Evolutionary conservation across 1,139 yeast species (phyloP), one percentile per base, ranked within the genome.

Genomic region (Debaryomyces sp.): DNA sequence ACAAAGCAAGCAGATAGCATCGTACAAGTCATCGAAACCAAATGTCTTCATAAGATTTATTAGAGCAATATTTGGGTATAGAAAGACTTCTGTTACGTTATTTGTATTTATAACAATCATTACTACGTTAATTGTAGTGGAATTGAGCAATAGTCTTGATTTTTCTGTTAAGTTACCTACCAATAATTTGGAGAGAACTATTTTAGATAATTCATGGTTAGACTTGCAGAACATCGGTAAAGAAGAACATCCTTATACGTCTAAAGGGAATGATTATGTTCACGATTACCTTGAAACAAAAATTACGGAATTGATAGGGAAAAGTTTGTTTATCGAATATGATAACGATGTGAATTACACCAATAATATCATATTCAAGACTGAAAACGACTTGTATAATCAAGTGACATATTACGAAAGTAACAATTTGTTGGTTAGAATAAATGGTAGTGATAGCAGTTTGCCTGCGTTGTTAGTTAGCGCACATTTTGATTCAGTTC

Each of bases 401-500:
- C 70, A 77, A 51, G 75, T 85, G 10, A 71, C 82, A 13, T 89
- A 88, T 67, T 89, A 81, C 62, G 97, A 91, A 63, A 84, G 94
- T 49, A 84, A 89, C 54, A 91, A 91, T 61, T 70, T 91, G 27
- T 59, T 89, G 47, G 96, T 85, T 3, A 82, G 86, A 59, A 67
- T 91, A 33, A 78, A 84, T 56, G 97, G 97, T 22, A 64, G 74
- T 9, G 70, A 85, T 49, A 66, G 77, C 0, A 56, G 69, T 0
- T 68, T 87, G 43, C 87, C 87, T 0, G 95, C 91, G 0, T 68
- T 90, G 4, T 70, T 92, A 43, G 62, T 92, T 4, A 87, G 96
- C 55, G 92, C 97, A 3, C 97, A 92, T 67, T 92, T 72, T 61
- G 97, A 92, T 68, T 84, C 95, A 7, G 97, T 91, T 2, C 96